Percentiles rank a stretch among this genome's conserved stretches.
Conservation (phyloP, 2,329 filamentous ascomycete genomes). For the Xylaria sp. region DNA sequence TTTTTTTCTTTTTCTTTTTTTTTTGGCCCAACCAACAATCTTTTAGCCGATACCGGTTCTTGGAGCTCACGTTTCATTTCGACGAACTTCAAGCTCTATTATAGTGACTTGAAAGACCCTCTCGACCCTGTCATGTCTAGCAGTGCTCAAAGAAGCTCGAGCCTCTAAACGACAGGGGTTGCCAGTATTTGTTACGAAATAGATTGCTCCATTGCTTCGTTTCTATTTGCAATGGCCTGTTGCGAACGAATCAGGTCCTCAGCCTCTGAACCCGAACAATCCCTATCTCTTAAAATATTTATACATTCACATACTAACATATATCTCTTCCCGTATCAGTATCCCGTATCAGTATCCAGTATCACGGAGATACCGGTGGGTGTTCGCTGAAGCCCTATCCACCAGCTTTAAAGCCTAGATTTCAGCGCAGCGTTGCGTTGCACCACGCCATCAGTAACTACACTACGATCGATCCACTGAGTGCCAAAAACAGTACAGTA, state of each 20-base stretch:
- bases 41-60: background rate
- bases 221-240: conserved; percentile 46
- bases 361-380: background rate
- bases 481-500: conserved; percentile 9
- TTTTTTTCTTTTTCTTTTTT: background rate
- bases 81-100: background rate
- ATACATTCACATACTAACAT: conserved; percentile 7
- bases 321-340: background rate
- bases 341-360: background rate
- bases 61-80: background rate
- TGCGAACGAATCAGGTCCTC: conserved; percentile 43
- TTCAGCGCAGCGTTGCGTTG: conserved; percentile 29
- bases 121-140: conserved; percentile 5
- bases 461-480: background rate
- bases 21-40: no score
- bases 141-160: conserved; percentile 35
- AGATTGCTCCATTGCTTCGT: conserved; percentile 45
- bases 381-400: conserved; percentile 26
- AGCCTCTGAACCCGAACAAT: conserved; percentile 40
- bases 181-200: conserved; percentile 49
- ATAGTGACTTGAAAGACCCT: background rate
- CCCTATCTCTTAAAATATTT: conserved; percentile 41
- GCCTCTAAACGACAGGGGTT: conserved; percentile 39
- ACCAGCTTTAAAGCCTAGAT: conserved; percentile 17
- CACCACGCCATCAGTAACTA: background rate